These are phyloP conservation scores for Bipolaris bicolor DNA, from an alignment of 2,329 filamentous ascomycete genomes.

Conservation along the genomic window DNA sequence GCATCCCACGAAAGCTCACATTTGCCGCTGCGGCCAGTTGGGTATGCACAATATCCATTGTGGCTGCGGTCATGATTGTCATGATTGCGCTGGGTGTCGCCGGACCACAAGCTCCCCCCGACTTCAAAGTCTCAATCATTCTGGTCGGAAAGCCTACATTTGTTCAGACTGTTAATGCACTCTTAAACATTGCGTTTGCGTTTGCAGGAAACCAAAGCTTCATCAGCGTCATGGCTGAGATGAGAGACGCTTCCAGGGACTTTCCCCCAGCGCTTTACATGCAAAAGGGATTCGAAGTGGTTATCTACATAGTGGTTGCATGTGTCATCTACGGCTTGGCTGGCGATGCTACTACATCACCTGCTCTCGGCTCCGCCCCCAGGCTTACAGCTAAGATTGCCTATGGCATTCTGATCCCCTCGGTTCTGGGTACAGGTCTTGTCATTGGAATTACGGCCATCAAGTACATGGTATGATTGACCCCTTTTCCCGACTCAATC, in stretches of 20 bases:
- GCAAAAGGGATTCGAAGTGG: constrained; percentile 61
- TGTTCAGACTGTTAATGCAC: constrained; percentile 34
- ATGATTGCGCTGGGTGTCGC: constrained; percentile 69
- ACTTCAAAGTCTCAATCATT: constrained; percentile 31
- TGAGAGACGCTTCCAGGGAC: constrained; percentile 62
- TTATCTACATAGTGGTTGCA: constrained; percentile 67
- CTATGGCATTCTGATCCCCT: constrained; percentile 70
- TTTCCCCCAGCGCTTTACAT: constrained; percentile 68
- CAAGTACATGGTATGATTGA: constrained; percentile 59
- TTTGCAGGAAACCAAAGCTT: constrained; percentile 71
- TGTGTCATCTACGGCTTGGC: constrained; percentile 72
- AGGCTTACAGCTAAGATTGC: constrained; percentile 66
- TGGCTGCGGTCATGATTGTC: constrained; percentile 68
- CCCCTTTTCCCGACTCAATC: too few species aligned
- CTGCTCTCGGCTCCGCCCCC: constrained; percentile 69
- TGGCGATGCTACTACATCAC: constrained; percentile 65
- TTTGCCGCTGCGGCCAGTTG: constrained; percentile 65
- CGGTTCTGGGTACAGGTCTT: constrained; percentile 73
- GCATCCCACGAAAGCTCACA: constrained; percentile 67
- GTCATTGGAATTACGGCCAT: constrained; percentile 71
- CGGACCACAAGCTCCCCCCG: constrained; percentile 46
- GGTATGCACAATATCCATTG: constrained; percentile 64
- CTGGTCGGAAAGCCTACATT: constrained; percentile 38
- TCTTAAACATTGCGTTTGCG: constrained; percentile 70
- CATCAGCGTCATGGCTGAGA: constrained; percentile 70